Percentiles rank a stretch among this genome's conserved stretches.
Evolutionary conservation across 2,329 filamentous ascomycete species (phyloP).

Genomic region (Ophiostoma sp.): DNA sequence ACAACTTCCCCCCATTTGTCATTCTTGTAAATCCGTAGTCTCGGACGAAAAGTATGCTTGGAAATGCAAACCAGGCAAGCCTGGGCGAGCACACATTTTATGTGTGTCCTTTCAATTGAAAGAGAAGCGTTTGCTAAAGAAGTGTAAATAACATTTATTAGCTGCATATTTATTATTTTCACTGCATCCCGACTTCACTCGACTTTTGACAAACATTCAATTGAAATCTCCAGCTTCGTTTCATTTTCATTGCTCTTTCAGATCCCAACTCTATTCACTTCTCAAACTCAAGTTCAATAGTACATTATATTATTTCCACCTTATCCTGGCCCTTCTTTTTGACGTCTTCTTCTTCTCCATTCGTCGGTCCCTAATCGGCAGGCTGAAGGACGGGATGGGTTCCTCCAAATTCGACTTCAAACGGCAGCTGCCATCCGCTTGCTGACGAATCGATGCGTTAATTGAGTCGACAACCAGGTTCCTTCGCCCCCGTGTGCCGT

Average conservation of each 20-base stretch:
- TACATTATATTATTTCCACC: not conserved
- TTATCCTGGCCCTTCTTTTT: not conserved
- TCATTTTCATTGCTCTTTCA: not conserved
- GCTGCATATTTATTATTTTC: too few species aligned
- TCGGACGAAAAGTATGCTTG: conserved; percentile 1
- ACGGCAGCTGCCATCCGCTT: not conserved
- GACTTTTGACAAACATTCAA: not conserved
- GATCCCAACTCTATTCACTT: not conserved
- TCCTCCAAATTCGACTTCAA: not conserved
- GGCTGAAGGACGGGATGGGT: not conserved
- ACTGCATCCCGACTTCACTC: not conserved
- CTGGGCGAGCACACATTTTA: not conserved
- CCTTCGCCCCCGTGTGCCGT: not conserved
- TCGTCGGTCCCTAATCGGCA: conserved; percentile 4
- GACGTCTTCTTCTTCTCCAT: not conserved
- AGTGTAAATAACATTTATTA: not conserved
- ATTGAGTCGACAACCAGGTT: not conserved
- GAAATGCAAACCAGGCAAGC: not conserved
- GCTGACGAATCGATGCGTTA: not conserved
- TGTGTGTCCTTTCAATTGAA: too few species aligned
- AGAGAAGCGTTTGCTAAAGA: not conserved
- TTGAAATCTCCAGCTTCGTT: too few species aligned
- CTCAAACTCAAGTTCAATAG: not conserved
- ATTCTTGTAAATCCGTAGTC: not conserved
- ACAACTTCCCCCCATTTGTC: not conserved